Evolutionary conservation across 495 filamentous ascomycete genomes (phyloP).

Genomic region (Talaromyces trachyspermus): DNA sequence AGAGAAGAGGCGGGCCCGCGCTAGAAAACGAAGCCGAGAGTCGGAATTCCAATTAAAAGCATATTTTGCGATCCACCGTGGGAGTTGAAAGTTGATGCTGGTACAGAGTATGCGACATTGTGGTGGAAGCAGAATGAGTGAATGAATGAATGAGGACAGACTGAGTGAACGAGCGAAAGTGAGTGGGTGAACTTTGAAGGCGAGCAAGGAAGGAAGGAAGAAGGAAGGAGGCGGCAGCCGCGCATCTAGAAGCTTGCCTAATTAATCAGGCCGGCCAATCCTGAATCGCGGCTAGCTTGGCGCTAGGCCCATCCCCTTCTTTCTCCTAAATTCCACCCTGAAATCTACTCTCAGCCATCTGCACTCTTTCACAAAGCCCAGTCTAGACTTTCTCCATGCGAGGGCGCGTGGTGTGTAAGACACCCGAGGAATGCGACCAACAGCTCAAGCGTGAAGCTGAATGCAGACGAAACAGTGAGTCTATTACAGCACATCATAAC

Average conservation of each 20-base stretch:
- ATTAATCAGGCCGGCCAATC: background rate
- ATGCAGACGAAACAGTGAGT: background rate
- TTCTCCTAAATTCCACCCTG: background rate
- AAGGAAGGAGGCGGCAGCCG: background rate
- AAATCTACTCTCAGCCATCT: background rate
- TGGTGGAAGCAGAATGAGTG: too few species aligned
- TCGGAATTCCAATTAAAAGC: too few species aligned
- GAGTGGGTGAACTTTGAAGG: background rate
- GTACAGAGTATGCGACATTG: too few species aligned
- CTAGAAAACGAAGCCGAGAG: background rate
- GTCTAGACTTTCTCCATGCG: slow-evolving; percentile 1
- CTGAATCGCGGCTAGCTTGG: background rate
- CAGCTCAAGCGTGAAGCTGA: background rate
- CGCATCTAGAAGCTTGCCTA: slow-evolving; percentile 1
- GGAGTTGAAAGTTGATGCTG: too few species aligned
- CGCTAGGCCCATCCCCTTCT: too few species aligned
- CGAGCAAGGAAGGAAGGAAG: background rate
- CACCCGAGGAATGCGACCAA: slow-evolving; percentile 7
- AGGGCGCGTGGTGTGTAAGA: background rate
- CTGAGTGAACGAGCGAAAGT: background rate
- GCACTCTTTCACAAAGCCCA: background rate
- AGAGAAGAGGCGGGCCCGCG: background rate
- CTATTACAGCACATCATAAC: background rate
- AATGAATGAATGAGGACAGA: too few species aligned
- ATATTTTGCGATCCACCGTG: too few species aligned